A percentile compares a stretch with the other conserved stretches of the same genome.
Evolutionary conservation across 164 flowering plant species (phyloP).

Genomic region (Aristolochia contorta): DNA sequence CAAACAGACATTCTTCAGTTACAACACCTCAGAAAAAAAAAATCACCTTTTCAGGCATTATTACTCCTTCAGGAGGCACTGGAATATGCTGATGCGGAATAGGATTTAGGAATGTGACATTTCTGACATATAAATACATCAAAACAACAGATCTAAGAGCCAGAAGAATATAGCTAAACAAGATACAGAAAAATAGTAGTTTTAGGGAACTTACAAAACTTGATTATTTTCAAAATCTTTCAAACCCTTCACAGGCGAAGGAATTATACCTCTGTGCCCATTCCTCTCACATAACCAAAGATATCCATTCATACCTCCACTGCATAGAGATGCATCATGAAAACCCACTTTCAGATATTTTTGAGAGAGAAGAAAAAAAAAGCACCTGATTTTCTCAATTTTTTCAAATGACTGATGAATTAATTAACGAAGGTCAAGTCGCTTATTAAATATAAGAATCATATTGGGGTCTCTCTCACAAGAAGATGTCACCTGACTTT

Average conservation of each 20-base stretch:
- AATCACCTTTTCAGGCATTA: constrained; percentile 60
- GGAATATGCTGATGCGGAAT: constrained; percentile 57
- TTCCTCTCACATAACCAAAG: constrained; percentile 70
- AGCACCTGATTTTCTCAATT: too few relatives aligned
- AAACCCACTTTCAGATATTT: background rate
- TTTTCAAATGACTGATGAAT: too few relatives aligned
- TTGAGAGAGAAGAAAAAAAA: background rate
- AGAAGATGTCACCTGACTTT: too few relatives aligned
- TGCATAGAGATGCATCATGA: constrained; percentile 20
- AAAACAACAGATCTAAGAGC: background rate
- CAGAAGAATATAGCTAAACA: constrained; percentile 7
- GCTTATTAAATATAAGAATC: background rate
- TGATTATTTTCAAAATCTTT: constrained; percentile 37
- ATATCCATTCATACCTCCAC: constrained; percentile 94
- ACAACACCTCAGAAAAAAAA: background rate
- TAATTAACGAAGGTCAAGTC: background rate
- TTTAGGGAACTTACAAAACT: constrained; percentile 52
- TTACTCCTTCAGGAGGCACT: constrained; percentile 63
- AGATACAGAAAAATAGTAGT: constrained; percentile 1
- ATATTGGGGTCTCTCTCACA: background rate
- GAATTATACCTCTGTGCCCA: constrained; percentile 24
- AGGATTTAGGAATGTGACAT: constrained; percentile 63
- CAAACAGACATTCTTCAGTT: background rate
- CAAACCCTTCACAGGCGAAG: constrained; percentile 61
- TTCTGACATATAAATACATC: constrained; percentile 33